Evolutionary conservation across 495 filamentous ascomycete species (phyloP), one percentile per base, ranked within the genome.

Genomic region (Lophium mytilinum): DNA sequence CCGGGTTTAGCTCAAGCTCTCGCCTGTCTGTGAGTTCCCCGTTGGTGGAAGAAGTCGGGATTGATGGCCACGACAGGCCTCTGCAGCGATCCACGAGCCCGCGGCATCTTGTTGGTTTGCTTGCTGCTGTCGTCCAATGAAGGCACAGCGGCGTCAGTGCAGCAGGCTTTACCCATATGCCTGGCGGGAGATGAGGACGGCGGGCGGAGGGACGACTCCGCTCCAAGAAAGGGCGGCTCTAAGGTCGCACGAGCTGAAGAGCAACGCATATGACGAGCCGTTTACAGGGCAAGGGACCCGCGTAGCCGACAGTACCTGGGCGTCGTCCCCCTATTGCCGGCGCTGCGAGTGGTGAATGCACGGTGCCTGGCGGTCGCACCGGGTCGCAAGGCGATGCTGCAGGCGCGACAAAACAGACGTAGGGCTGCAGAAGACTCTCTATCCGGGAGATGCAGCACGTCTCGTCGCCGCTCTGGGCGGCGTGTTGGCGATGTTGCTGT

Each of bases 351-450:
- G 45, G 19, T 24, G 12, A 24, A 18, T 24, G 45, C 15, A 48
- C 45, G 15, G 45, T 48, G 14, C 45, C 45, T 48, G 45, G 18
- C 21, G 10, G 43, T 47, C 15, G 43, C 18, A 47, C 43, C 33
- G 35, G 4, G 24, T 45, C 53, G 19, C 21, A 24, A 10, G 14
- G 17, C 51, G 11, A 37, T 30, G 19, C 33, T 11, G 21, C 21
- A 41, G 15, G 15, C n/a, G 39, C 39, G 52, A 43, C 36, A 37
- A 53, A 14, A 21, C 24, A 21, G 40, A n/a, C n/a, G 55, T 62
- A 62, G 60, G 60, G 60, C 60, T 58, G 60, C 55, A 62, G 53
- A 24, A 24, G 4, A 24, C n/a, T 9, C 19, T 48, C 45, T 24
- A 48, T 48, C 4, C 15, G 14, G 45, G 17, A 8, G 9, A 0